Base-by-base conservation (phyloP, 2,329 filamentous ascomycete species). In the Cordyceps tenuipes region DNA sequence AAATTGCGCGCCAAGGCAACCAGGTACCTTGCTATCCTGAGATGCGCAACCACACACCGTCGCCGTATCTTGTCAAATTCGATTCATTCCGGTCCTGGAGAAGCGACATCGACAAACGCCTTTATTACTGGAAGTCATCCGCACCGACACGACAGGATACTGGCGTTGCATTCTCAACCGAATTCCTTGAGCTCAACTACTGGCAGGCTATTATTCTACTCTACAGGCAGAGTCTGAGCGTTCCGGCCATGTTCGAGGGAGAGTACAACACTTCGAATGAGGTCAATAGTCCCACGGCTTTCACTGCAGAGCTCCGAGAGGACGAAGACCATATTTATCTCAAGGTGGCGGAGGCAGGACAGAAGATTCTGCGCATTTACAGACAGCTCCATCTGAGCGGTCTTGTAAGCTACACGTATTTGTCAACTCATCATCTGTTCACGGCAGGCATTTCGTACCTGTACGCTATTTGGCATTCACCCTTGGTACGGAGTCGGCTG, bases 181-280 rank as follows among this genome's bases (percentile, higher is more conserved):
- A 96, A 60, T 96, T 97, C 67, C 75, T 97, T 5, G 91, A 97
- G 67, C 80, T 97, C 62, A 97, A 97, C 72, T 97, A 97, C 73
- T 97, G 93, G 92, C 93, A 97, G 71, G 91, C 91, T 3, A 86
- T 97, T 62, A 95, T 97, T 65, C 91, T 97, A 87, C 82, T 97
- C 21, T 97, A 97, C 71, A 82, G 93, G 59, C 93, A 96, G 72
- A 94, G 91, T 71, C 74, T 96, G 63, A 88, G 90, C 53, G 90
- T 96, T 19, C 93, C 93, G 0, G 84, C 88, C 46, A 85, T 91
- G 68, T 85, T 97, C 61, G 90, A 92, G 58, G 86, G 86, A 58
- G 93, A 97, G 73, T 85, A 86, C 66, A 81, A 84, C 66, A 83
- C 83, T 1, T 81, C 83, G 5, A 82, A 82, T 62, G 84, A 87